Evolutionary conservation across 805 yeast species (phyloP), one percentile per base, ranked within the genome.

Genomic region (Geotrichum ghanense): DNA sequence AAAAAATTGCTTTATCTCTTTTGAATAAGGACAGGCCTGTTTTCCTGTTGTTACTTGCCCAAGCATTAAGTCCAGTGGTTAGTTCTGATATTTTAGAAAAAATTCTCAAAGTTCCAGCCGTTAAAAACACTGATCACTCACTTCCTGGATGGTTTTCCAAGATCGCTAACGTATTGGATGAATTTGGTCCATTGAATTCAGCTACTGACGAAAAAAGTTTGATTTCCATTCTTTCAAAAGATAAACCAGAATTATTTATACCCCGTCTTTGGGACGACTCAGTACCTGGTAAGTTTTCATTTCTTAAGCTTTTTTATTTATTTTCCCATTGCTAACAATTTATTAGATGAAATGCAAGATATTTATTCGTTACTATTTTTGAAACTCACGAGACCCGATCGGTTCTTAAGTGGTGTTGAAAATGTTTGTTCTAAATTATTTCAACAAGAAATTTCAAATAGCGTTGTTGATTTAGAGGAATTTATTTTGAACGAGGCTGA

Each of bases 1-100:
- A 70, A 0, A 53, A 63, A 1, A 59, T 75, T 9, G 67, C 83
- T 0, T 63, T 74, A 1, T 71, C 80, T 4, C 60, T 80, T 43
- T 58, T 63, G 19, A 65, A 66, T 27, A 50, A 54, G 5, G 83
- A 81, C 53, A 68, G 48, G 17, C 42, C 41, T 22, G 41, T 45
- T 24, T 40, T 47, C 42, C 24, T 47, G 7, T 25, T 47, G 16
- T 21, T 47, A 10, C 20, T 45, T 9, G 34, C 46, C 3, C 44
- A 45, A 20, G 49, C 49, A 7, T 20, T 20, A 5, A 21, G 23
- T 20, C 24, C 42, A 21, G 21, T n/a, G 10, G 14, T 31, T 31
- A 4, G 5, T 31, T 7, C 42, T 4, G 24, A n/a, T 39, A 22
- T 39, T 39, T 22, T 39, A 7, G 42, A 12, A 39, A 22, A 39